Evolutionary conservation across 2,329 filamentous ascomycete species (phyloP).

Genomic region (Helminthosporium solani): DNA sequence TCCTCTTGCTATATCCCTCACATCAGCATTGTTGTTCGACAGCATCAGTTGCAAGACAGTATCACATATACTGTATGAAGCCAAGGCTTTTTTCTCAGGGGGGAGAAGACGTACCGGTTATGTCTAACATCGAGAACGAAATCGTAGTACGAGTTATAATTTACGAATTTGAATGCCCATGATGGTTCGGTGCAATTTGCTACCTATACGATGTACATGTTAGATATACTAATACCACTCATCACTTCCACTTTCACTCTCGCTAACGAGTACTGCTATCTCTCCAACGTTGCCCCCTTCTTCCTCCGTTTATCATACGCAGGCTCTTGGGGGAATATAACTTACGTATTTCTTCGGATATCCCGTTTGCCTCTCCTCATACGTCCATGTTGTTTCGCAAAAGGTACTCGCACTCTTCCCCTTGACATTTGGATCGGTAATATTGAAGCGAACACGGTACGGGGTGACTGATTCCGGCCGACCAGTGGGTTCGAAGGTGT

Average conservation of each 20-base stretch:
- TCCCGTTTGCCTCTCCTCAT: conserved; percentile 6
- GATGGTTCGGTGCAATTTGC: conserved; percentile 9
- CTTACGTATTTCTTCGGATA: conserved; percentile 10
- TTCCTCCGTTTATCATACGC: too few relatives aligned
- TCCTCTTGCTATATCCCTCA: conserved; percentile 3
- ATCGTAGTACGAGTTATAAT: conserved; percentile 10
- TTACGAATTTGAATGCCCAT: conserved; percentile 14
- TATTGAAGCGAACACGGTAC: conserved; percentile 15
- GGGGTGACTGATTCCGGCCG: conserved; percentile 6
- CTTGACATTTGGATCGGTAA: conserved; percentile 9
- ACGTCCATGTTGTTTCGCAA: conserved; percentile 12
- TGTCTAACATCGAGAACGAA: conserved; percentile 17
- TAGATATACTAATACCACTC: neutral
- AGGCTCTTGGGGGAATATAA: too few relatives aligned
- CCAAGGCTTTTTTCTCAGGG: too few relatives aligned
- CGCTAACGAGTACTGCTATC: too few relatives aligned
- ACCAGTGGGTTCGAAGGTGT: conserved; percentile 15
- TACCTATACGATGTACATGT: neutral
- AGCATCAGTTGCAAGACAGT: neutral
- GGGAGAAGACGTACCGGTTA: conserved; percentile 4
- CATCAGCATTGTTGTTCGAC: neutral
- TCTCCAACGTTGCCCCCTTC: too few relatives aligned
- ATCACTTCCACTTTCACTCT: neutral
- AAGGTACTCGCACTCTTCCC: conserved; percentile 1
- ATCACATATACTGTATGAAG: neutral